Conservation (phyloP, 1,284 basidiomycete species). For the Papiliotrema nemorosa region DNA sequence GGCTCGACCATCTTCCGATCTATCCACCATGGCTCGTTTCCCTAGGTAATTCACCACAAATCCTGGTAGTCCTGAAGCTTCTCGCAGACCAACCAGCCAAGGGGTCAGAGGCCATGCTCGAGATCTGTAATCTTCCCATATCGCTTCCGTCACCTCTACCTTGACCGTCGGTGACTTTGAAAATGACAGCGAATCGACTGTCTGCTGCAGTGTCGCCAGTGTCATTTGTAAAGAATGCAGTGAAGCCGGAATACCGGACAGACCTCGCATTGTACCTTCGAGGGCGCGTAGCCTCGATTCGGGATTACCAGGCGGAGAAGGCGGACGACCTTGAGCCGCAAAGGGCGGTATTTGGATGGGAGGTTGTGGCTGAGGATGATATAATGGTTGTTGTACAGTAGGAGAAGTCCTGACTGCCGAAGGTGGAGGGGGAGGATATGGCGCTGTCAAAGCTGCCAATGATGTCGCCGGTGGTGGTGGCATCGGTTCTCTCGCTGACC, state of each 20-base stretch:
- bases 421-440: constrained; percentile 5
- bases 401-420: background rate
- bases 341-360: background rate
- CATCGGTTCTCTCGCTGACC: constrained; percentile 37
- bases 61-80: constrained; percentile 30
- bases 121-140: constrained; percentile 38
- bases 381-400: background rate
- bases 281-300: constrained; percentile 16
- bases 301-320: constrained; percentile 9
- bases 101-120: constrained; percentile 45
- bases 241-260: constrained; percentile 16
- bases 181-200: constrained; percentile 5
- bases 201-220: constrained; percentile 14
- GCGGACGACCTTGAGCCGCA: background rate
- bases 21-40: constrained; percentile 27
- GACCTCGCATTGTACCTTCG: constrained; percentile 17
- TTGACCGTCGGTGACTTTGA: background rate
- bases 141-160: constrained; percentile 24
- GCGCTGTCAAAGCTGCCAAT: constrained; percentile 16
- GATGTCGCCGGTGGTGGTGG: constrained; percentile 30
- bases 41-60: constrained; percentile 35
- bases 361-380: background rate
- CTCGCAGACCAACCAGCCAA: constrained; percentile 42
- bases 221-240: constrained; percentile 14
- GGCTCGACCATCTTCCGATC: constrained; percentile 20